Conservation (phyloP, 768 basidiomycete species). For the Pholiota conissans region DNA sequence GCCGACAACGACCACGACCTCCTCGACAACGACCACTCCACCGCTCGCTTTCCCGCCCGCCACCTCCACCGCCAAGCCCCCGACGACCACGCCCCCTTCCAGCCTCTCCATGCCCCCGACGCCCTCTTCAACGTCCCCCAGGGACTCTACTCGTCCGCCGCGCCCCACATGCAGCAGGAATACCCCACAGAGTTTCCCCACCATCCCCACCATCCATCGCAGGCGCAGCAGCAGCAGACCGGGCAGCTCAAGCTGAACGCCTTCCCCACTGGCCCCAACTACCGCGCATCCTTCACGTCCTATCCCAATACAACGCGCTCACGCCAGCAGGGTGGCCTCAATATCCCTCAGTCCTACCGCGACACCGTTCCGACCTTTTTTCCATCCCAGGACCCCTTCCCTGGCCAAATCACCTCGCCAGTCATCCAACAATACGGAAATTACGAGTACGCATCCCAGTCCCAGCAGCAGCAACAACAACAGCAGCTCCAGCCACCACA, state of each 20-base stretch:
- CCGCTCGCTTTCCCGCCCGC: slow-evolving; percentile 31
- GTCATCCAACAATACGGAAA: slow-evolving; percentile 34
- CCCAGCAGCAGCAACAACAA: slow-evolving; percentile 18
- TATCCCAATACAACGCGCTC: slow-evolving; percentile 44
- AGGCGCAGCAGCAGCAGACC: slow-evolving; percentile 19
- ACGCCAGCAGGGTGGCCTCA: slow-evolving; percentile 36
- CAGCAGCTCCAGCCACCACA: neutral
- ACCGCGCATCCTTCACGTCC: slow-evolving; percentile 35
- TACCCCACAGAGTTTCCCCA: slow-evolving; percentile 38
- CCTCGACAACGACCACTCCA: slow-evolving; percentile 43
- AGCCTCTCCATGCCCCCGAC: slow-evolving; percentile 1
- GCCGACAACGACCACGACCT: slow-evolving; percentile 52
- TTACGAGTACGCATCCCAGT: slow-evolving; percentile 30
- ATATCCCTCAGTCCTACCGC: slow-evolving; percentile 32
- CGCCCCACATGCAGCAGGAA: slow-evolving; percentile 34
- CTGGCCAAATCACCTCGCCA: slow-evolving; percentile 38
- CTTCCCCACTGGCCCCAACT: slow-evolving; percentile 27
- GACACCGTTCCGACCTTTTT: slow-evolving; percentile 30
- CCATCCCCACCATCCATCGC: slow-evolving; percentile 36
- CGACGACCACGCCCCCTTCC: slow-evolving; percentile 8
- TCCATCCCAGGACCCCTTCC: slow-evolving; percentile 35
- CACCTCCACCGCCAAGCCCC: slow-evolving; percentile 36
- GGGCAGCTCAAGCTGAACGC: slow-evolving; percentile 31
- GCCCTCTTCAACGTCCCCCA: slow-evolving; percentile 5
- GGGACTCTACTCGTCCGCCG: slow-evolving; percentile 4